A percentile compares a stretch with the other conserved stretches of the same genome.
phyloP scores from a whole-genome alignment of 2,329 filamentous ascomycete genomes.

The Claviceps cyperi region DNA sequence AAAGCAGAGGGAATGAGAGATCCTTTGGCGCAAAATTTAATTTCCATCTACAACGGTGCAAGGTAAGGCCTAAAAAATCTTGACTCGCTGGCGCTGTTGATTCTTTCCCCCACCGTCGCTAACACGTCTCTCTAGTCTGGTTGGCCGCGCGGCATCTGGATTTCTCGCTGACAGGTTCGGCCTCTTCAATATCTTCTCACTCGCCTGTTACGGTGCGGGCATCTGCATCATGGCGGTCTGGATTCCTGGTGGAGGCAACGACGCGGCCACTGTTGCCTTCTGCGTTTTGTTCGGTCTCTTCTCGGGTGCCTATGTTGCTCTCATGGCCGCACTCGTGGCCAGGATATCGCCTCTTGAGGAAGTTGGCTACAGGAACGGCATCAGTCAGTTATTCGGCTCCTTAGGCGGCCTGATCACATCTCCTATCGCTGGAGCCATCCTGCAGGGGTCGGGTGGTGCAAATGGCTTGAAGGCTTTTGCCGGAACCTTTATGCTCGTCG shows the following conservation, averaged over 20 bases:
- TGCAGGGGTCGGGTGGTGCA: slow-evolving; percentile 6
- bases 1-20: slow-evolving; percentile 8
- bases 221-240: slow-evolving; percentile 20
- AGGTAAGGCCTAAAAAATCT: slow-evolving; percentile 4
- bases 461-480: slow-evolving; percentile 9
- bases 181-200: slow-evolving; percentile 20
- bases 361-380: slow-evolving; percentile 39
- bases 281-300: slow-evolving; percentile 16
- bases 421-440: slow-evolving; percentile 11
- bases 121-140: slow-evolving; percentile 5
- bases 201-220: slow-evolving; percentile 26
- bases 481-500: slow-evolving; percentile 8
- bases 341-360: slow-evolving; percentile 39
- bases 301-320: slow-evolving; percentile 16
- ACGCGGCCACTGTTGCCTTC: slow-evolving; percentile 14
- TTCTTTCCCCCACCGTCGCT: too few species aligned
- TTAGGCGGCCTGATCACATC: slow-evolving; percentile 9
- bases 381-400: slow-evolving; percentile 8
- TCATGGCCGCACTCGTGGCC: slow-evolving; percentile 14
- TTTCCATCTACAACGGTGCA: slow-evolving; percentile 12
- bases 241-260: slow-evolving; percentile 13
- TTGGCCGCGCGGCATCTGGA: slow-evolving; percentile 11
- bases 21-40: slow-evolving; percentile 10
- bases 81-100: too few species aligned
- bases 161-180: slow-evolving; percentile 13